Evolutionary conservation across 495 filamentous ascomycete species (phyloP).

Genomic region (Penicillium parvum): DNA sequence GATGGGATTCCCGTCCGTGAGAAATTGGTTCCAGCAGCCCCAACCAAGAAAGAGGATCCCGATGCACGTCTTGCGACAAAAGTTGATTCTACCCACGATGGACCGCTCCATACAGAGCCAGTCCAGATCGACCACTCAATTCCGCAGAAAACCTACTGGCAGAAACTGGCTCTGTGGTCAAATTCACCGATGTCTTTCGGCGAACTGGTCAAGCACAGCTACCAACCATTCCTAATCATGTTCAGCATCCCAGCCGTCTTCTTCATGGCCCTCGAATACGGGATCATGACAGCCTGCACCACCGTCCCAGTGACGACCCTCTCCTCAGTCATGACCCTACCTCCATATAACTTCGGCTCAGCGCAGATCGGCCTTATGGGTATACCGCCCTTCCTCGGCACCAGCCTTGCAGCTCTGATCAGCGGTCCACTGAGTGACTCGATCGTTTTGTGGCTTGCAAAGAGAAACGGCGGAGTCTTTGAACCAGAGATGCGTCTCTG

Average conservation of each 20-base stretch:
- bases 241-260: constrained; percentile 30
- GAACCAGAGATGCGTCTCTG: constrained; percentile 38
- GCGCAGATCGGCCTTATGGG: constrained; percentile 34
- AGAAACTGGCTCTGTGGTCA: constrained; percentile 15
- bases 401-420: constrained; percentile 27
- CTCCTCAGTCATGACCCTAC: constrained; percentile 27
- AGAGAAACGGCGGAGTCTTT: constrained; percentile 30
- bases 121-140: constrained; percentile 14
- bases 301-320: constrained; percentile 29
- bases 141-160: constrained; percentile 13
- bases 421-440: constrained; percentile 35
- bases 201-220: constrained; percentile 19
- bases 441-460: constrained; percentile 23
- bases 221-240: constrained; percentile 25
- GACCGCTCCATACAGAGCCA: neutral
- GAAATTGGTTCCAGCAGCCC: neutral
- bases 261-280: constrained; percentile 33
- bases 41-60: constrained; percentile 1
- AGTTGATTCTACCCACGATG: neutral
- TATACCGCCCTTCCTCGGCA: constrained; percentile 33
- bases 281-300: constrained; percentile 29
- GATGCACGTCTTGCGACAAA: neutral
- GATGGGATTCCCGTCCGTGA: constrained; percentile 7
- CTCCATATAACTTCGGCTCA: constrained; percentile 38
- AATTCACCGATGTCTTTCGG: constrained; percentile 16